These are phyloP conservation scores for Phytophthora megakarya DNA, from an alignment of 352 stramenopile genomes.

Conservation along the genomic window DNA sequence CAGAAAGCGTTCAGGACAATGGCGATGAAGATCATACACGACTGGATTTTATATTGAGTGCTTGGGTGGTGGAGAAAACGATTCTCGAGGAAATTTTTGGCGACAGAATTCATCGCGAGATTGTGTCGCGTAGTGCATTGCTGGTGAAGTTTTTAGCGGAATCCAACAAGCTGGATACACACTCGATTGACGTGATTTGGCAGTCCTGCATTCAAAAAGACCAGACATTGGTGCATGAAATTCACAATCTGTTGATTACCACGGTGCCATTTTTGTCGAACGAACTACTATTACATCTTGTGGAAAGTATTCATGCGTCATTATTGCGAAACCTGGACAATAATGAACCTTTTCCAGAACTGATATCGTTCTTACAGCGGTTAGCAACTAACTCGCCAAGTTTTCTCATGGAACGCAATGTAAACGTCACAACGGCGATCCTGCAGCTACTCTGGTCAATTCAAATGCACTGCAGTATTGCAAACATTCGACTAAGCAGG, in stretches of 20 bases:
- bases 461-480: constrained; percentile 70
- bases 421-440: constrained; percentile 65
- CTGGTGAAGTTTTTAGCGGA: constrained; percentile 88
- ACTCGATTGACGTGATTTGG: constrained; percentile 79
- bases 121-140: constrained; percentile 80
- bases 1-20: constrained; percentile 65
- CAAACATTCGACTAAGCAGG: constrained; percentile 62
- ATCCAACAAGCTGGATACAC: constrained; percentile 70
- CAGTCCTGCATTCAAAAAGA: constrained; percentile 85
- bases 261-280: constrained; percentile 80
- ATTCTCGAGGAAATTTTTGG: constrained; percentile 89
- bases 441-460: constrained; percentile 86
- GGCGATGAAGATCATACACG: constrained; percentile 53
- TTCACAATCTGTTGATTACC: constrained; percentile 78
- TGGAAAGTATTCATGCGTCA: constrained; percentile 68
- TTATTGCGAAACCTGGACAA: constrained; percentile 53
- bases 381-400: constrained; percentile 64
- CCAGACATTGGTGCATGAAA: constrained; percentile 81
- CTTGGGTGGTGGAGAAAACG: constrained; percentile 73
- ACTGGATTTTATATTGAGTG: constrained; percentile 75
- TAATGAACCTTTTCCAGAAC: constrained; percentile 67
- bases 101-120: constrained; percentile 88
- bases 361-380: constrained; percentile 83
- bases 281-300: constrained; percentile 67
- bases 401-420: constrained; percentile 75